These are phyloP conservation scores for Colletotrichum siamense DNA, from an alignment of 2,329 filamentous ascomycete genomes.

Conservation along the genomic window DNA sequence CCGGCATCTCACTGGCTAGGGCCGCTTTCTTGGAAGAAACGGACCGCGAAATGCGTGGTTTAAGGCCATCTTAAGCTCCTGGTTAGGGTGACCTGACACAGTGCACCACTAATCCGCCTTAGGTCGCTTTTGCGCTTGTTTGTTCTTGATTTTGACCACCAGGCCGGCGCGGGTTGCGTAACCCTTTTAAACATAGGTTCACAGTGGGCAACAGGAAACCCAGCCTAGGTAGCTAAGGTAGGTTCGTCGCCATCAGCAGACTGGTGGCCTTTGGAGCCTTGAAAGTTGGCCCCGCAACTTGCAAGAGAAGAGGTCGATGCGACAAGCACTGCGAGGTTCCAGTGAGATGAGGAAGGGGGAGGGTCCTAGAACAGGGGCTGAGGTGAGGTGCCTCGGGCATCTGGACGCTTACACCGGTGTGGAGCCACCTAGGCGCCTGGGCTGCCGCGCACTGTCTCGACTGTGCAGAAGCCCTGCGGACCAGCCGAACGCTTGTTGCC, in stretches of 20 bases:
- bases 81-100: not conserved
- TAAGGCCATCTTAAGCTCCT: not conserved
- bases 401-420: constrained; percentile 7
- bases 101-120: not conserved
- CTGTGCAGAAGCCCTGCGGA: not conserved
- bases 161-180: not conserved
- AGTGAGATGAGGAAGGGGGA: not conserved
- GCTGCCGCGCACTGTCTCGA: not conserved
- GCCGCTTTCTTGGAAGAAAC: not conserved
- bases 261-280: not conserved
- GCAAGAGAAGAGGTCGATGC: not conserved
- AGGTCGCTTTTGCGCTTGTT: not conserved
- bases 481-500: not conserved
- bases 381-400: not conserved
- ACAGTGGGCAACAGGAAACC: not conserved
- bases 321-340: not conserved
- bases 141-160: not conserved
- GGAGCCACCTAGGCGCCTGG: not conserved
- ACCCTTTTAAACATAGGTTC: not conserved
- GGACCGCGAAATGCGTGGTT: not conserved
- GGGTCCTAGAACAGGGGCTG: not conserved
- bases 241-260: not conserved
- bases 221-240: no score
- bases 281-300: no score
- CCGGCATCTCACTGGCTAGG: not conserved